Evolutionary conservation across 2,329 filamentous ascomycete genomes (phyloP).

Genomic region (Aspergillus sp.): DNA sequence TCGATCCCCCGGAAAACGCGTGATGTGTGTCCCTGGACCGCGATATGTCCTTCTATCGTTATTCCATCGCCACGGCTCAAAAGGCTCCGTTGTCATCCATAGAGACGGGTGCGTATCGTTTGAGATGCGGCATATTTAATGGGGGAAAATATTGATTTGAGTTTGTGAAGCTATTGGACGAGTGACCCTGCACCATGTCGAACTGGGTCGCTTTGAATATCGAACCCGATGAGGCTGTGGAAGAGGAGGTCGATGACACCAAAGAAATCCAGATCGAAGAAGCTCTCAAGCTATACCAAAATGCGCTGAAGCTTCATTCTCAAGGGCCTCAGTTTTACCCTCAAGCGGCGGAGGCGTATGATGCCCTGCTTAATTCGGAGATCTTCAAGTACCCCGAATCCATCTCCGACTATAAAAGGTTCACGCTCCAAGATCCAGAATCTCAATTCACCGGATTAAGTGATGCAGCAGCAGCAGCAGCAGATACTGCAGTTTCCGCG

Average conservation of each 20-base stretch:
- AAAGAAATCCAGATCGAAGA: constrained; percentile 97
- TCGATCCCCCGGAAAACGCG: background rate
- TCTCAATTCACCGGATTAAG: constrained; percentile 44
- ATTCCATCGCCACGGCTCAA: too few species aligned
- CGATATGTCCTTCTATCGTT: too few species aligned
- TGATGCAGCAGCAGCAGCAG: constrained; percentile 14
- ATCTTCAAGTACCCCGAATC: constrained; percentile 92
- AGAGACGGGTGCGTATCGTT: background rate
- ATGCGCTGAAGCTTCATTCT: constrained; percentile 82
- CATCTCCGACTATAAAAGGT: constrained; percentile 74
- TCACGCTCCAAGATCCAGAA: constrained; percentile 47
- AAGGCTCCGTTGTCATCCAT: too few species aligned
- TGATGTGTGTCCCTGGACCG: too few species aligned
- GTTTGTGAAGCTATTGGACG: constrained; percentile 4
- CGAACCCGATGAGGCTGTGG: constrained; percentile 83
- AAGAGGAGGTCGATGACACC: constrained; percentile 90
- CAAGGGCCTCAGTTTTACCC: constrained; percentile 73
- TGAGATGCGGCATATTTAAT: background rate
- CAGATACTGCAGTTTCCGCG: constrained; percentile 10
- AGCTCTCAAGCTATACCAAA: constrained; percentile 89
- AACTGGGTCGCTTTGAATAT: constrained; percentile 87
- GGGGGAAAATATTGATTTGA: too few species aligned
- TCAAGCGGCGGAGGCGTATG: constrained; percentile 76
- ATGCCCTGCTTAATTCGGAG: constrained; percentile 80
- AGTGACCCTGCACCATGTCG: constrained; percentile 35